Evolutionary conservation across 805 yeast genomes (phyloP), one percentile per base, ranked within the genome.

Genomic region (Zygotorulaspora chibaensis): DNA sequence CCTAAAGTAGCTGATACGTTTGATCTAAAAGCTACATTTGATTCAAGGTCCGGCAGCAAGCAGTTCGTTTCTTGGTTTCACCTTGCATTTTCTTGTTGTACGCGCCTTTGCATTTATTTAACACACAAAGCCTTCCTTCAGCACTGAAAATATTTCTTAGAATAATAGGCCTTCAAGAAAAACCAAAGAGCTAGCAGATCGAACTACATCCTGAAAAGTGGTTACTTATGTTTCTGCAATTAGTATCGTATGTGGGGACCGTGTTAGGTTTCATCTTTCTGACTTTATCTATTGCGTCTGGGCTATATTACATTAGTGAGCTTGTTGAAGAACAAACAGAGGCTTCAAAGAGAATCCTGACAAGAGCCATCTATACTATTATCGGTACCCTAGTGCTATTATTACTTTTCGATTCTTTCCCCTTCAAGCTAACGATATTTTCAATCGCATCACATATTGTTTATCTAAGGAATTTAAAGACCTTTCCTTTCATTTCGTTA

Each of bases 311-410:
- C 58, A 72, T 91, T 31, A 86, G 96, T 8, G 99, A 93, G 62
- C 68, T 89, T 27, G 95, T 93, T 12, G 99, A 93, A 62, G 97
- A 90, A 59, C 91, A 93, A 63, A 77, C 95, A 0, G 93, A 86
- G 52, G 80, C 89, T 40, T 87, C 98, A 9, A 84, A 79, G 56
- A 68, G 87, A 47, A 72, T 88, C 44, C 70, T 93, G 31, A 73
- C 72, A 37, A 73, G 81, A 52, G 62, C 80, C 42, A 88, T 90
- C 28, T 79, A 80, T 61, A 68, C 69, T 2, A 78, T 87, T n/a
- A 75, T 85, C 8, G 73, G 50, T 0, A 53, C 76, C 0, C 77
- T 80, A 42, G 62, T 79, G 1, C 69, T 85, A 15, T 71, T 93
- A 17, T 71, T 79, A 70, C 30, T 88, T 3, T 69, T 87, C 51